These are phyloP conservation scores for Cornus suecica DNA, from an alignment of 148 eudicot genomes.

Conservation along the genomic window DNA sequence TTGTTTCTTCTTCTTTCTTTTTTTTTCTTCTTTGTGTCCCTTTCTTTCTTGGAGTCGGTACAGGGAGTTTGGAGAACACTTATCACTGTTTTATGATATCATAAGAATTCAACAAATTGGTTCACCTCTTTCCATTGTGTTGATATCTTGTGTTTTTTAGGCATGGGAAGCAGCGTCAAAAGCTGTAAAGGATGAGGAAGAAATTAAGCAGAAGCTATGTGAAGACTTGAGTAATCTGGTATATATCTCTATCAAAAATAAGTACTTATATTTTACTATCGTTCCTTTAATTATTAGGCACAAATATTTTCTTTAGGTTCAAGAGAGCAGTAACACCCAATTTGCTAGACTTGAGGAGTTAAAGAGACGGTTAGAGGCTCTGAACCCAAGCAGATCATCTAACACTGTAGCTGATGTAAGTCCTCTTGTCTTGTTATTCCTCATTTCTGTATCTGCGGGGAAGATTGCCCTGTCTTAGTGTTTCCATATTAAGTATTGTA, in stretches of 20 bases:
- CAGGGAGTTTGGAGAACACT: background rate
- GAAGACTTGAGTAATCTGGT: conserved; percentile 90
- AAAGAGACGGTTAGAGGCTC: conserved; percentile 79
- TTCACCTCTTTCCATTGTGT: background rate
- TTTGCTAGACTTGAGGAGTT: conserved; percentile 77
- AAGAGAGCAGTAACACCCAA: conserved; percentile 75
- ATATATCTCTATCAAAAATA: background rate
- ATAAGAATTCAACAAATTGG: background rate
- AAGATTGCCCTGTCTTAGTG: background rate
- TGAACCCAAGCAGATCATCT: conserved; percentile 80
- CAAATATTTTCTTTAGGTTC: conserved; percentile 47
- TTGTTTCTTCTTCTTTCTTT: too few relatives aligned
- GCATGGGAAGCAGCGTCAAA: conserved; percentile 74
- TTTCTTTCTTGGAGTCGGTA: too few relatives aligned
- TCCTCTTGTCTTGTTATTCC: conserved; percentile 5
- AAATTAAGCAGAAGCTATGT: conserved; percentile 75
- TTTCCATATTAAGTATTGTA: background rate
- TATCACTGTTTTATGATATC: too few relatives aligned
- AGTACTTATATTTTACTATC: conserved; percentile 6
- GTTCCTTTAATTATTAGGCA: conserved; percentile 2
- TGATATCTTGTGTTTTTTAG: conserved; percentile 25
- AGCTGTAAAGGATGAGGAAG: conserved; percentile 84
- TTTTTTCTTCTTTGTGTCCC: too few relatives aligned
- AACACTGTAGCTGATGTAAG: conserved; percentile 34
- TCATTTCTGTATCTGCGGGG: background rate